phyloP scores from a whole-genome alignment of 352 stramenopile species.

The Salisapilia sapeloensis region DNA sequence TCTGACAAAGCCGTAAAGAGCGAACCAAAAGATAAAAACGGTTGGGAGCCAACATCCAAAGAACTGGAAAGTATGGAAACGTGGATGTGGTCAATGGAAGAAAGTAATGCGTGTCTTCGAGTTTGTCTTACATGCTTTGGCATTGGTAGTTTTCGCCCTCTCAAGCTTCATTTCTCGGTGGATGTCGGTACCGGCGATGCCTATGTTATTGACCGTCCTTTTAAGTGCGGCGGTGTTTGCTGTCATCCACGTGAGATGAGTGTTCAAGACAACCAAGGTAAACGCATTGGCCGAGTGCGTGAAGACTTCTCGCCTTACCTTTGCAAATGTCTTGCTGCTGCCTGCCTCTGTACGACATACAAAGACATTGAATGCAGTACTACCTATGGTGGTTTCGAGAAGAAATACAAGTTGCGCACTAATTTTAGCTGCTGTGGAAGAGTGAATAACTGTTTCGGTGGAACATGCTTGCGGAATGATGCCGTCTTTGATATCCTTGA shows the following conservation, averaged over 20 bases:
- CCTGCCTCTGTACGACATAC: constrained; percentile 4
- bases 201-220: not conserved
- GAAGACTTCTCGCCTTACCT: not conserved
- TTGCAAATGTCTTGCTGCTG: not conserved
- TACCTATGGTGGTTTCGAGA: constrained; percentile 1
- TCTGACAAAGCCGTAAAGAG: not conserved
- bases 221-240: not conserved
- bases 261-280: not conserved
- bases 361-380: not conserved
- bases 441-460: constrained; percentile 6
- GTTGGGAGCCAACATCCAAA: not conserved
- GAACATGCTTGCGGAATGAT: constrained; percentile 3
- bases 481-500: constrained; percentile 6
- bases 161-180: not conserved
- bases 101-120: not conserved
- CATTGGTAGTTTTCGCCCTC: not conserved
- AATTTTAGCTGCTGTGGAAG: constrained; percentile 4
- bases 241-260: not conserved
- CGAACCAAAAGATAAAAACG: not conserved
- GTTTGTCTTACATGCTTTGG: not conserved
- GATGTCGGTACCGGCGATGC: not conserved
- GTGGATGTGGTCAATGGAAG: not conserved
- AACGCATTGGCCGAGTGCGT: not conserved
- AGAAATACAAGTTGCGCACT: constrained; percentile 2
- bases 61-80: not conserved